Evolutionary conservation across 2,329 filamentous ascomycete species (phyloP), one percentile per base, ranked within the genome.

Genomic region (Helminthosporium solani): DNA sequence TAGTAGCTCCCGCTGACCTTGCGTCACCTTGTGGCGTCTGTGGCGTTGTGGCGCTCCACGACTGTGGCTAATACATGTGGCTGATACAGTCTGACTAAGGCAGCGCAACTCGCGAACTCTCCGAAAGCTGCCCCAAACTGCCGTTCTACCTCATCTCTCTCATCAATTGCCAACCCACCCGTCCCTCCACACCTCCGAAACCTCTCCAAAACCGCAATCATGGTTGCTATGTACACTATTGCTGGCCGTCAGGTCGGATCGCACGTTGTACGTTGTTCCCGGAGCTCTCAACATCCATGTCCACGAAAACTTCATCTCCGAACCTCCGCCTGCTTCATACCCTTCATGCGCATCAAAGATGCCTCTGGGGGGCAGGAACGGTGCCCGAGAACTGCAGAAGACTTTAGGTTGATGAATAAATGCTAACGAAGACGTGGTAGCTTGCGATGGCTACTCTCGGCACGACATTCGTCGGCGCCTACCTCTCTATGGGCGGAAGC

Each of bases 361-460:
- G n/a, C n/a, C n/a, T n/a, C n/a, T n/a, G n/a, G n/a, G n/a, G n/a
- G n/a, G n/a, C n/a, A n/a, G n/a, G n/a, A n/a, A n/a, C n/a, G n/a
- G n/a, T n/a, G n/a, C n/a, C n/a, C n/a, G n/a, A n/a, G n/a, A n/a
- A n/a, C n/a, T n/a, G n/a, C n/a, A n/a, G n/a, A n/a, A n/a, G n/a
- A n/a, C n/a, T n/a, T n/a, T n/a, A n/a, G n/a, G n/a, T n/a, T 50
- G 36, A 48, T 60, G 41, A 33, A 46, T n/a, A 18, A 27, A 7
- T 31, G 28, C 28, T 31, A 31, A 31, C 58, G 23, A 57, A 39
- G 30, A 6, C 18, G 20, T 45, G 20, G 21, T 42, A 86, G 83
- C 81, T 86, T 64, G 73, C 83, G 52, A 84, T 85, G 65, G 78
- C 75, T 49, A 79, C 78, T 46, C 68, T 71, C 48, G 58, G 58